These are phyloP conservation scores for Solanum hybrid DNA, from an alignment of 305 asterid species.

Conservation along the genomic window DNA sequence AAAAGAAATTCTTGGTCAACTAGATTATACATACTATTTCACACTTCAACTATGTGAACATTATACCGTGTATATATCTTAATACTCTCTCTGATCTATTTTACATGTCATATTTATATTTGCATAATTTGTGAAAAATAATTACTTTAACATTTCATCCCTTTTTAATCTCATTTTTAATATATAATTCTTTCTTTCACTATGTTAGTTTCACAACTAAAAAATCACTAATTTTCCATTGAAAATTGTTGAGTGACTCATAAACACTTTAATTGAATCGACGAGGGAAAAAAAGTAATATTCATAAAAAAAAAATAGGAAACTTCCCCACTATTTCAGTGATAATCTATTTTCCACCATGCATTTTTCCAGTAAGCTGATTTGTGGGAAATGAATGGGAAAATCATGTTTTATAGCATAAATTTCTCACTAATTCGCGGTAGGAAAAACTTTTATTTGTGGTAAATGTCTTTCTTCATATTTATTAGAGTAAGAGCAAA, in stretches of 20 bases:
- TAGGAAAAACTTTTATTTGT: not conserved
- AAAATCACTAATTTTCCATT: too few species aligned
- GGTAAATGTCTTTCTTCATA: not conserved
- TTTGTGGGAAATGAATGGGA: accelerated
- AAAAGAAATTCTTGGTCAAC: not conserved
- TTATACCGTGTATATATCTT: not conserved
- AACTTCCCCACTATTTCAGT: too few species aligned
- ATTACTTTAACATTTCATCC: not conserved
- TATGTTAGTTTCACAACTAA: not conserved
- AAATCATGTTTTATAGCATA: too few species aligned
- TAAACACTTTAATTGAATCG: not conserved
- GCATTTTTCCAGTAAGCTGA: too few species aligned
- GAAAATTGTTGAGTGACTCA: not conserved
- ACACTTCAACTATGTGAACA: not conserved
- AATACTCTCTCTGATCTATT: not conserved
- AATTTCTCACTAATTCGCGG: too few species aligned
- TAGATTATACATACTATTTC: not conserved
- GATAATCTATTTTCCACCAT: accelerated
- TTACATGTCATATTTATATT: not conserved
- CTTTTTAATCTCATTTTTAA: not conserved
- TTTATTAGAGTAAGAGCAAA: not conserved
- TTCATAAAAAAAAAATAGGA: too few species aligned
- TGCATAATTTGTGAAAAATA: not conserved
- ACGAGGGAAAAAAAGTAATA: too few species aligned
- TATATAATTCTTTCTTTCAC: not conserved